Percentiles rank a stretch among this genome's conserved stretches.
Conservation (phyloP, 2,329 filamentous ascomycete species). For the Ampelomyces quisqualis region DNA sequence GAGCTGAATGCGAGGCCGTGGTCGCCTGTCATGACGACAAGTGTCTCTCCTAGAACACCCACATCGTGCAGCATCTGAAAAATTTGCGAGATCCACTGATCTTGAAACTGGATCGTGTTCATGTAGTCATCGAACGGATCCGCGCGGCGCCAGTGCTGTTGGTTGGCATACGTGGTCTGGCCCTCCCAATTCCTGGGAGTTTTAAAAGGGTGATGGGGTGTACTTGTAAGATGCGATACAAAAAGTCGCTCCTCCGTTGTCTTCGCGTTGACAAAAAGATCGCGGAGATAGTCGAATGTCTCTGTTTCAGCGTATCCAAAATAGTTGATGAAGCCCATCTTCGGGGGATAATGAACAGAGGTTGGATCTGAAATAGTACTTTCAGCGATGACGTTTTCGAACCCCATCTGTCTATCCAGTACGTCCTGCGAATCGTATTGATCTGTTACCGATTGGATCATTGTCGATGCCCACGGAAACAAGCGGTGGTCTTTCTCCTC, state of each 20-base stretch:
- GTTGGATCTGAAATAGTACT: conserved; percentile 12
- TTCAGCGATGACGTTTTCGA: conserved; percentile 13
- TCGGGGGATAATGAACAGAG: conserved; percentile 21
- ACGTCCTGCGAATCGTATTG: conserved; percentile 19
- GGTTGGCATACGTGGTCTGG: conserved; percentile 8
- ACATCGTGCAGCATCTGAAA: conserved; percentile 20
- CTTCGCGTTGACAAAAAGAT: conserved; percentile 15
- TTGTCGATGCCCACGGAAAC: conserved; percentile 10
- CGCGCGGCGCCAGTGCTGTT: conserved; percentile 16
- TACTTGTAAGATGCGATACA: conserved; percentile 18
- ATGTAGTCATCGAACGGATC: conserved; percentile 17
- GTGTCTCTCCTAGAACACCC: conserved; percentile 15
- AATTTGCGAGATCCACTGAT: conserved; percentile 18
- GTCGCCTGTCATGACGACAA: conserved; percentile 19
- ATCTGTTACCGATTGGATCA: conserved; percentile 18
- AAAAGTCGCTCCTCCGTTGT: conserved; percentile 14
- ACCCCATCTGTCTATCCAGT: conserved; percentile 17
- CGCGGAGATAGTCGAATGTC: conserved; percentile 16
- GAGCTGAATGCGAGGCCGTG: conserved; percentile 18
- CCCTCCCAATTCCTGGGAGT: conserved; percentile 16
- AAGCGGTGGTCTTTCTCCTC: conserved; percentile 1
- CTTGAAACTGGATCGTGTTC: conserved; percentile 21
- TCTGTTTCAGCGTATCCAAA: conserved; percentile 20
- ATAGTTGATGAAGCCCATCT: conserved; percentile 17
- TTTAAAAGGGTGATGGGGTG: conserved; percentile 18